These are phyloP conservation scores for Psilocybe tampanensis DNA, from an alignment of 768 basidiomycete species.

Conservation along the genomic window DNA sequence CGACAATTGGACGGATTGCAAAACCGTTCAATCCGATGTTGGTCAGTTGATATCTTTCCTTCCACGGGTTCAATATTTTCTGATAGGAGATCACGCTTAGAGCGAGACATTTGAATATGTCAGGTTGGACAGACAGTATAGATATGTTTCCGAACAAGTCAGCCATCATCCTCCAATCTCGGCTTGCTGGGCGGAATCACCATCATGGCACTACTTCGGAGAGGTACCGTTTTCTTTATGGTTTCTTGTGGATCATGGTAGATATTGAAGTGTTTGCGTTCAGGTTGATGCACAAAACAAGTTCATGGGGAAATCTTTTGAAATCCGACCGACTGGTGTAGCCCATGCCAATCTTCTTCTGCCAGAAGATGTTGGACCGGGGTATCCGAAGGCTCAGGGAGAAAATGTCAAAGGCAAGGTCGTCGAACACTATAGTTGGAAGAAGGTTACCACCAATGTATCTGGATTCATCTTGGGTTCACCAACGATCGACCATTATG, in stretches of 20 bases:
- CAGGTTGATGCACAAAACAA: constrained; percentile 96
- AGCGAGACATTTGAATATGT: constrained; percentile 97
- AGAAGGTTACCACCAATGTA: constrained; percentile 89
- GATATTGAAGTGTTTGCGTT: background rate
- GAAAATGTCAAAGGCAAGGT: constrained; percentile 52
- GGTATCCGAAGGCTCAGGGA: constrained; percentile 61
- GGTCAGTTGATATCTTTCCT: constrained; percentile 41
- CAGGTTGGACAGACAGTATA: constrained; percentile 82
- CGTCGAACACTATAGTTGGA: constrained; percentile 93
- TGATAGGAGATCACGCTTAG: constrained; percentile 33
- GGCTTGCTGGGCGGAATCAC: constrained; percentile 93
- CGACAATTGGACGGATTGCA: constrained; percentile 93
- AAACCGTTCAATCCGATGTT: constrained; percentile 98
- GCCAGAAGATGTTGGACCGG: constrained; percentile 62
- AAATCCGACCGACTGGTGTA: constrained; percentile 94
- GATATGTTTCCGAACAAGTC: constrained; percentile 96
- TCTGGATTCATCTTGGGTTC: constrained; percentile 93
- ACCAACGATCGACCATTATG: constrained; percentile 90
- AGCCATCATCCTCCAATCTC: constrained; percentile 97
- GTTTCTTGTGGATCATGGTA: background rate
- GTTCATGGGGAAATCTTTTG: constrained; percentile 96
- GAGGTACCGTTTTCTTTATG: constrained; percentile 48
- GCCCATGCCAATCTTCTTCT: constrained; percentile 86
- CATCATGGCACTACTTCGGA: constrained; percentile 88
- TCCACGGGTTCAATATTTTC: background rate